Percentiles rank a stretch among this genome's conserved stretches.
Conservation (phyloP, 148 eudicot species). For the Vaccinium vitisidaea region DNA sequence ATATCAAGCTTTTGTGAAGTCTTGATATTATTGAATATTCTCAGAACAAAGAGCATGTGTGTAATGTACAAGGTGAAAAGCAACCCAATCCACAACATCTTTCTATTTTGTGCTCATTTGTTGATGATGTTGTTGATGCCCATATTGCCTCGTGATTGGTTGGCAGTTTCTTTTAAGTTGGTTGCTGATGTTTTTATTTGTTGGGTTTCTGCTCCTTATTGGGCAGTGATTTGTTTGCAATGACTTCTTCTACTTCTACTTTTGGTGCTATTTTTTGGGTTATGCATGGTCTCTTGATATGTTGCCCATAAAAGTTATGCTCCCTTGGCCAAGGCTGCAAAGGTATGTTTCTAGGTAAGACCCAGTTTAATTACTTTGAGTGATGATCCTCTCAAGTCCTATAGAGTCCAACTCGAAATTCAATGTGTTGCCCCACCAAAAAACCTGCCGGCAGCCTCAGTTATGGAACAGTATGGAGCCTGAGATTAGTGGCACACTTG, state of each 20-base stretch:
- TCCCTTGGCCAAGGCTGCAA: no score
- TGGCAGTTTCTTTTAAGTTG: neutral
- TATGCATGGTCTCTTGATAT: neutral
- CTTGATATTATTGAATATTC: neutral
- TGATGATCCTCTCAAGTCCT: neutral
- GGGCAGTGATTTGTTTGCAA: neutral
- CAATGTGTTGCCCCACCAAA: neutral
- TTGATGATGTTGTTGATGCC: neutral
- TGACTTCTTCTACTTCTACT: neutral
- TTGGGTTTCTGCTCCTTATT: neutral
- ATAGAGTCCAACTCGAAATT: neutral
- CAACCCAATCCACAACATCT: neutral
- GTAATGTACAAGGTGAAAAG: constrained; percentile 1
- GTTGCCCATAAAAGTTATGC: neutral
- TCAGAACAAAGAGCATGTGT: neutral
- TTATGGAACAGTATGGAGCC: no score
- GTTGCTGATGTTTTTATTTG: neutral
- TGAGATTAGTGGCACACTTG: no score
- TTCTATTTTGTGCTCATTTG: neutral
- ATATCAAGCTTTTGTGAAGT: neutral
- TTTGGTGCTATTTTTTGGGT: neutral
- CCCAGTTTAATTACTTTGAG: neutral
- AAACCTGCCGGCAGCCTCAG: no score
- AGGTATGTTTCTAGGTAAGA: neutral
- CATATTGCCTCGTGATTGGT: neutral